These are phyloP conservation scores for Ormosia emarginata DNA, from an alignment of 306 rosid genomes.

Conservation along the genomic window DNA sequence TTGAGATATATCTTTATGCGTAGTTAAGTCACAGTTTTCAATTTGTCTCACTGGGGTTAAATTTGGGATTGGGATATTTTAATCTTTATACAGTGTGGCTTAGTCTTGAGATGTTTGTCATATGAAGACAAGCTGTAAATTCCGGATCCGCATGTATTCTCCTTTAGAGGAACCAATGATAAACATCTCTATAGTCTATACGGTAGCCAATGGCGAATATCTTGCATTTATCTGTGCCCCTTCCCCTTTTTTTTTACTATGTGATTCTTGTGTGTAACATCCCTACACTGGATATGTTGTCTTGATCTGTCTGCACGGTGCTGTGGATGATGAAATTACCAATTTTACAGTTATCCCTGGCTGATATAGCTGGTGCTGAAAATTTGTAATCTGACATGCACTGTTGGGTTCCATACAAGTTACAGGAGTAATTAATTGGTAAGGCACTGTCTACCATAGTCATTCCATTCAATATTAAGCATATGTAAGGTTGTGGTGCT, in stretches of 20 bases:
- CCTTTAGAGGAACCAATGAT: not conserved
- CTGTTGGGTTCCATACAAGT: not conserved
- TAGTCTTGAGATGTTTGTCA: not conserved
- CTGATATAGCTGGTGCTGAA: slow-evolving; percentile 64
- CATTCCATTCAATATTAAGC: too few species aligned
- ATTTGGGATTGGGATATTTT: too few species aligned
- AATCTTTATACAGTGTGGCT: too few species aligned
- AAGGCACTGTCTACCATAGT: too few species aligned
- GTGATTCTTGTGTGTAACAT: not conserved
- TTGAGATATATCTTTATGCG: not conserved
- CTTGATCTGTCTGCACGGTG: not conserved
- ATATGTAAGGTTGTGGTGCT: too few species aligned
- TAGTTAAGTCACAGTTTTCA: not conserved
- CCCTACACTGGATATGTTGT: not conserved
- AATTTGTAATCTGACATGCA: slow-evolving; percentile 55
- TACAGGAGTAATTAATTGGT: too few species aligned
- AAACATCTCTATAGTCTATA: not conserved
- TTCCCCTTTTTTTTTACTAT: too few species aligned
- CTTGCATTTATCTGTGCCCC: slow-evolving; percentile 20
- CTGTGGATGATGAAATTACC: slow-evolving; percentile 52
- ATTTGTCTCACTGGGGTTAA: not conserved
- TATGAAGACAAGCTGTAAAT: not conserved
- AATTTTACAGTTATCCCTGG: slow-evolving; percentile 79
- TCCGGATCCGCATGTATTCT: not conserved
- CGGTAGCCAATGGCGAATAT: slow-evolving; percentile 36